Conservation (phyloP, 257 asterid species). For the Handroanthus guayacan region DNA sequence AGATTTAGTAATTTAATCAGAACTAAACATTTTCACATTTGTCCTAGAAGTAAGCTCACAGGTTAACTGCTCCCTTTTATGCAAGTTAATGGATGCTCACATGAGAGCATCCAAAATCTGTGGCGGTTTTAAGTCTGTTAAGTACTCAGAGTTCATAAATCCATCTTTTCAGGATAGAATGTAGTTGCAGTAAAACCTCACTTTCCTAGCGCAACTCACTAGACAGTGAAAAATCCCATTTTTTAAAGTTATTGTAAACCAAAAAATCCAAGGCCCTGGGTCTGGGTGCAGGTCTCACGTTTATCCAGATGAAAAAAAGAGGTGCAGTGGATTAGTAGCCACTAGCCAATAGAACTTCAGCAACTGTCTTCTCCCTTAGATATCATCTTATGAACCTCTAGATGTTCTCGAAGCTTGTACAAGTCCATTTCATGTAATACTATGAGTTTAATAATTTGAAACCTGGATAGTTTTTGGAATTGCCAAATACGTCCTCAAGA, state of each 20-base stretch:
- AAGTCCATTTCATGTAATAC: slow-evolving; percentile 1
- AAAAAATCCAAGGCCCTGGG: background rate
- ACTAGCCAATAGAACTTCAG: background rate
- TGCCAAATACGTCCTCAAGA: slow-evolving; percentile 6
- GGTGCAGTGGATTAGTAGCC: background rate
- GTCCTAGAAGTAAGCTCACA: background rate
- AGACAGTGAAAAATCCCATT: slow-evolving; percentile 7
- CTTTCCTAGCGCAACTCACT: background rate
- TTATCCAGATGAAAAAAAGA: background rate
- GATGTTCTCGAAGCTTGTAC: slow-evolving; percentile 2
- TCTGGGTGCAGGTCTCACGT: background rate
- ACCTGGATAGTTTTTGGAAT: background rate
- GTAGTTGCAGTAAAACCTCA: background rate
- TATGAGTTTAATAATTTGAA: background rate
- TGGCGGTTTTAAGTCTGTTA: background rate
- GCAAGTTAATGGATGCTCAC: background rate
- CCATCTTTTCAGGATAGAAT: background rate
- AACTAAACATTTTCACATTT: slow-evolving; percentile 17
- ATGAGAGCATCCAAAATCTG: slow-evolving; percentile 17
- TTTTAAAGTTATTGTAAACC: slow-evolving; percentile 9
- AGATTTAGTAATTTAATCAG: slow-evolving; percentile 6
- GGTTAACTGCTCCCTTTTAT: background rate
- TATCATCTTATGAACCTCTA: background rate
- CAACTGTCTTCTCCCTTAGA: slow-evolving; percentile 1
- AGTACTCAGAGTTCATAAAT: slow-evolving; percentile 15